Conservation (phyloP, 768 basidiomycete genomes). For the Mycena capillaripes region DNA sequence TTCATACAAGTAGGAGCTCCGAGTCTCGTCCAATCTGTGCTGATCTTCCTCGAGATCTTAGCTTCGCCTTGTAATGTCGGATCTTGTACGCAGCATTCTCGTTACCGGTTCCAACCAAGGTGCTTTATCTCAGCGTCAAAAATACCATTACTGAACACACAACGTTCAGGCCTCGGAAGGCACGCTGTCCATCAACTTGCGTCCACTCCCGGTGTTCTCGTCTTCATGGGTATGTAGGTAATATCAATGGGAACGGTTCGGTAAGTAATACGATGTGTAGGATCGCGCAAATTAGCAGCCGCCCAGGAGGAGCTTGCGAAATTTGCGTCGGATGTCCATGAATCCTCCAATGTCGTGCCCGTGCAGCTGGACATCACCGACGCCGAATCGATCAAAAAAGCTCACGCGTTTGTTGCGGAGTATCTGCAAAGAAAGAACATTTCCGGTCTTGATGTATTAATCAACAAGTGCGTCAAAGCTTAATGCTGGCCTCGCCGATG, state of each 20-base stretch:
- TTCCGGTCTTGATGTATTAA: conserved; percentile 10
- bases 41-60: no score
- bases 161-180: conserved; percentile 22
- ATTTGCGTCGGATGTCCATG: conserved; percentile 17
- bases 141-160: background rate
- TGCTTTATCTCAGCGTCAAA: background rate
- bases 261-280: background rate
- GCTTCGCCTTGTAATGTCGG: no score
- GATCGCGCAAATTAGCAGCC: conserved; percentile 25
- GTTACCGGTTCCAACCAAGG: conserved; percentile 34
- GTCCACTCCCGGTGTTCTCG: conserved; percentile 12
- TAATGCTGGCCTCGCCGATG: no score
- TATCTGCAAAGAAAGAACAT: background rate
- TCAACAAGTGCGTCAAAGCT: conserved; percentile 25
- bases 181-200: conserved; percentile 31
- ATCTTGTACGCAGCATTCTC: no score
- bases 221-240: conserved; percentile 24
- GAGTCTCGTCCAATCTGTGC: no score
- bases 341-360: conserved; percentile 26
- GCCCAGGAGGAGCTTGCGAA: conserved; percentile 14
- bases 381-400: conserved; percentile 18
- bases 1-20: no score
- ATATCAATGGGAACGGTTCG: background rate
- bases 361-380: conserved; percentile 35
- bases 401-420: background rate